Evolutionary conservation across 2,329 filamentous ascomycete species (phyloP), one percentile per base, ranked within the genome.

Genomic region (Raffaelea deltoideospora): DNA sequence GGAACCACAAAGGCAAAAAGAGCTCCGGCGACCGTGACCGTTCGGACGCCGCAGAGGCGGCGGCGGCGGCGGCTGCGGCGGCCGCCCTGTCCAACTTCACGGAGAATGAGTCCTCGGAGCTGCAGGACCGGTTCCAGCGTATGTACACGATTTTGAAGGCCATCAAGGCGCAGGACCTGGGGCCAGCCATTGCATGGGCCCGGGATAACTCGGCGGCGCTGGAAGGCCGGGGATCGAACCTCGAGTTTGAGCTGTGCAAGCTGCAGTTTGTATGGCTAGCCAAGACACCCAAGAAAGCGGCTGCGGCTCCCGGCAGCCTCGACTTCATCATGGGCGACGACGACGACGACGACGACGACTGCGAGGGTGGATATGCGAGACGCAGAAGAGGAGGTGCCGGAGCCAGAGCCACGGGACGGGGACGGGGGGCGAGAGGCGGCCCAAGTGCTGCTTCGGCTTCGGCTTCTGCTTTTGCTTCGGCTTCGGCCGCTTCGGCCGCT

Each of bases 231-330:
- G 88, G 87, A 3, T 94, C 85, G 50, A 94, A 93, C 48, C 71
- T 98, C 3, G 88, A 96, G 53, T 98, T 96, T 45, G 88, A 98
- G 51, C 74, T 98, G 3, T 84, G 79, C 58, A 81, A 85, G 45
- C 65, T 96, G 15, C 85, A 94, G 47, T 98, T 83, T 48, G 71
- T 96, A 24, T 88, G 83, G 71, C 68, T 95, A 1, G 94, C 92
- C 57, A 74, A 79, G 43, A 57, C 64, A 0, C 41, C 50, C 1
- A 53, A 67, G 10, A n/a, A n/a, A n/a, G n/a, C n/a, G n/a, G n/a
- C n/a, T n/a, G n/a, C n/a, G n/a, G n/a, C n/a, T n/a, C n/a, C n/a
- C n/a, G n/a, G n/a, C n/a, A n/a, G n/a, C n/a, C n/a, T n/a, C n/a
- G n/a, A n/a, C n/a, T n/a, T n/a, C n/a, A n/a, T n/a, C n/a, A n/a